A percentile compares a stretch with the other conserved stretches of the same genome.
Conservation (phyloP, 2,329 filamentous ascomycete species). For the Aureobasidium lini region DNA sequence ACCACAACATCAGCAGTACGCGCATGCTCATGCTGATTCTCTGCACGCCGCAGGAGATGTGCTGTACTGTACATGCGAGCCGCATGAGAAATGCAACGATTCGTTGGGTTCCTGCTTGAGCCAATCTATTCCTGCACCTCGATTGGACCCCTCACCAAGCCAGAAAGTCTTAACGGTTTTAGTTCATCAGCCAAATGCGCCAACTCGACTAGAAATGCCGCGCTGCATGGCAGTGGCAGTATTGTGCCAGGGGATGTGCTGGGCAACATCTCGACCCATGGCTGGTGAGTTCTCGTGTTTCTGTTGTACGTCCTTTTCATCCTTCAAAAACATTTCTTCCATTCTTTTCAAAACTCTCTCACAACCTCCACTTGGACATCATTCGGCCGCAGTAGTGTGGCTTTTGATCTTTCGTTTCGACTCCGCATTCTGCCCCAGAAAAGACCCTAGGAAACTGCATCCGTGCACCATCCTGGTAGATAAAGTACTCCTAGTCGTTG, state of each 20-base stretch:
- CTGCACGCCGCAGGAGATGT: not conserved
- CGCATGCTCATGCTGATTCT: not conserved
- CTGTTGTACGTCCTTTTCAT: not conserved
- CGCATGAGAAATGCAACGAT: not conserved
- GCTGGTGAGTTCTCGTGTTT: not conserved
- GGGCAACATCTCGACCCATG: not conserved
- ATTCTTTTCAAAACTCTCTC: not conserved
- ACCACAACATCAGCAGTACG: not conserved
- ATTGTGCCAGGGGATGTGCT: not conserved
- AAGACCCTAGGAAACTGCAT: not conserved
- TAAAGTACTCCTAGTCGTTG: not conserved
- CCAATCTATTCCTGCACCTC: slow-evolving; percentile 1
- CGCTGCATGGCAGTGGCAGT: slow-evolving; percentile 11
- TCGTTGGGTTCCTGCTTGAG: slow-evolving; percentile 1
- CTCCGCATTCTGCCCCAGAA: slow-evolving; percentile 5
- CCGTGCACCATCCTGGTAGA: not conserved
- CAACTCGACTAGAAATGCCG: slow-evolving; percentile 12
- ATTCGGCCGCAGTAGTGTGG: not conserved
- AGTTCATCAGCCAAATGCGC: slow-evolving; percentile 7
- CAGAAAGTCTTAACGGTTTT: slow-evolving; percentile 10
- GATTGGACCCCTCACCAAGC: slow-evolving; percentile 4
- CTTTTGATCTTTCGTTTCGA: not conserved
- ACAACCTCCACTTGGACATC: not conserved
- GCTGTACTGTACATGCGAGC: not conserved
- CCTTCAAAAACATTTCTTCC: not conserved